Base-by-base conservation (phyloP, 225 moss, liverwort and hornwort species). In the Ulota crispa region DNA sequence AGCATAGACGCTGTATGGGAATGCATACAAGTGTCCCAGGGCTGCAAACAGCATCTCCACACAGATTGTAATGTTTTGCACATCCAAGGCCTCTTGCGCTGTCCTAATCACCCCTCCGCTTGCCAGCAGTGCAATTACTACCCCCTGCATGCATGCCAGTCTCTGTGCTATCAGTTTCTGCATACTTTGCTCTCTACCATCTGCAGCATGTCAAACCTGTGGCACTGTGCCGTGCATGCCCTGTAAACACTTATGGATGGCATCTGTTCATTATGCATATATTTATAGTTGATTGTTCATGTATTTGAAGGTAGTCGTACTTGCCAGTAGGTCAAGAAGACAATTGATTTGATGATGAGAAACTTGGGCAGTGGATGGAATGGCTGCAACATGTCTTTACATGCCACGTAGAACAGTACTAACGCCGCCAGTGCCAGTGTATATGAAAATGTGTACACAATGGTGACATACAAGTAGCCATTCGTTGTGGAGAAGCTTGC, bases 261-360 rank as follows among this genome's bases (percentile, higher is more conserved):
- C 14, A 9, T 70, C 61, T 71, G 61, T 45, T 36, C 41, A 53
- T n/a, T 47, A 70, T 64, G 28, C 37, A 56, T 43, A 16, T 21
- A 30, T 19, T 60, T 11, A 23, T 7, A 56, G 7, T 20, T 0
- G 53, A 7, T 74, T 28, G 71, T 41, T 60, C 69, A 64, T 75
- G 45, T 67, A 72, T 72, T 71, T 72, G 80, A 80, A 81, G 85
- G 83, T 56, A 70, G 83, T 80, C 86, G 3, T 92, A 92, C 91
- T 89, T 89, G 91, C 91, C 91, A 92, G 83, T 75, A 89, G 76
- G 94, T 98, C 84, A 98, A 87, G 76, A 95, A 98, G 43, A 98
- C 95, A 61, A 98, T 85, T 2, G 97, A 98, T 86, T 98, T 98
- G 92, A 98, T 93, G 82, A 98, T 83, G 75, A 95, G 63, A 64